A percentile compares a stretch with the other conserved stretches of the same genome.
phyloP scores from a whole-genome alignment of 192 early-diverging fungal species.

The Geranomyces michiganensis region DNA sequence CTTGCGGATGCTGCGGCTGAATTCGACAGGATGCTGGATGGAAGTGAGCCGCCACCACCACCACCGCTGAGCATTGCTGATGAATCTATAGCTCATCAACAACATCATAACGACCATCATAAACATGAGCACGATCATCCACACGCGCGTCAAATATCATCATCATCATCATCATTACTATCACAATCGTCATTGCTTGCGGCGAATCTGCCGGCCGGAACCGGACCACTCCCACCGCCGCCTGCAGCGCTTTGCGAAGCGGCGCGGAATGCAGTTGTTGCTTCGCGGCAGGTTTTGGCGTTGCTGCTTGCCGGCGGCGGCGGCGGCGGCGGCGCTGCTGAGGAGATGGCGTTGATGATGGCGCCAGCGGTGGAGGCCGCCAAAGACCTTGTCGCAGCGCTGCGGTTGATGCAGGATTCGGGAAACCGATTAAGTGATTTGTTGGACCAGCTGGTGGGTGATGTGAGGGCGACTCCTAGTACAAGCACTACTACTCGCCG shows the following conservation, averaged over 20 bases:
- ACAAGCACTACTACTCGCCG: neutral
- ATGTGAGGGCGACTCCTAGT: no score
- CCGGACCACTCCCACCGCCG: neutral
- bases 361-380: neutral
- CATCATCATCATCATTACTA: neutral
- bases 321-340: neutral
- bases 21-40: conserved; percentile 8
- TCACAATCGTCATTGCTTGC: neutral
- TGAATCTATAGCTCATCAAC: neutral
- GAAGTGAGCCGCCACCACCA: no score
- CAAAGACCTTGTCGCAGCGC: neutral
- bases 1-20: neutral
- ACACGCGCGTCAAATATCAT: no score
- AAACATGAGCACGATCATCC: no score
- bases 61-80: neutral
- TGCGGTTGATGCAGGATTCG: neutral
- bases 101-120: neutral
- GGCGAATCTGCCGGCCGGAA: neutral
- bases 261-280: neutral
- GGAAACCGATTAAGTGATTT: neutral
- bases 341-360: neutral
- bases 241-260: neutral
- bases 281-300: neutral
- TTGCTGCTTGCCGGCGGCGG: neutral
- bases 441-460: neutral